Percentiles rank a stretch among this genome's conserved stretches.
These are phyloP conservation scores for Symmetrospora coprosmae DNA, from an alignment of 768 basidiomycete genomes.

Conservation along the genomic window DNA sequence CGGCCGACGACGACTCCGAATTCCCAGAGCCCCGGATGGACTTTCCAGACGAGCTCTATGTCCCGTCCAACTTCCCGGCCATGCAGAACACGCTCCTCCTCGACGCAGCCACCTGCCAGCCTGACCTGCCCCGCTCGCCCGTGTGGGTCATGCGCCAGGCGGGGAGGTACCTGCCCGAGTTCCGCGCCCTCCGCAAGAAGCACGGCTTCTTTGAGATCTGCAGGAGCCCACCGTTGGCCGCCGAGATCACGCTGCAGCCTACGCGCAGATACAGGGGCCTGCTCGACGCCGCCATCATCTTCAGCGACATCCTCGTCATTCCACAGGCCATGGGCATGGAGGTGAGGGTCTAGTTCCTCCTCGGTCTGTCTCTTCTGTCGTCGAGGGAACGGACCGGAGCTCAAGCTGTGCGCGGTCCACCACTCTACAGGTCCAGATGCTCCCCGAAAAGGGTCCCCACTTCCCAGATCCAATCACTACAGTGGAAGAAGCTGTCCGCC, in stretches of 20 bases:
- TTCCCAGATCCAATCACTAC: conserved; percentile 73
- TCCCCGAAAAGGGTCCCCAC: conserved; percentile 58
- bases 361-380: conserved; percentile 40
- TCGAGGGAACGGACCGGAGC: too few species aligned
- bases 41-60: conserved; percentile 24
- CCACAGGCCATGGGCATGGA: conserved; percentile 97
- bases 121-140: conserved; percentile 20
- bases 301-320: conserved; percentile 93
- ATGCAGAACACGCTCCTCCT: conserved; percentile 40
- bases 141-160: conserved; percentile 34
- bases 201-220: conserved; percentile 95
- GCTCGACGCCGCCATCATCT: conserved; percentile 92
- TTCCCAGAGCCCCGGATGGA: too few species aligned
- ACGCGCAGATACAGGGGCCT: conserved; percentile 73
- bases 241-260: conserved; percentile 81
- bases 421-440: conserved; percentile 51
- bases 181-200: conserved; percentile 64
- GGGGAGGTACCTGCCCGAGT: conserved; percentile 45
- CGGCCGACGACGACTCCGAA: too few species aligned
- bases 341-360: background rate
- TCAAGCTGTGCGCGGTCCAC: too few species aligned
- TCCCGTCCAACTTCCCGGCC: conserved; percentile 22
- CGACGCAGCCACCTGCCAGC: background rate
- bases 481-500: conserved; percentile 56
- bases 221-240: conserved; percentile 75